Evolutionary conservation across 805 yeast genomes (phyloP), one percentile per base, ranked within the genome.

Genomic region (Millerago galiae): DNA sequence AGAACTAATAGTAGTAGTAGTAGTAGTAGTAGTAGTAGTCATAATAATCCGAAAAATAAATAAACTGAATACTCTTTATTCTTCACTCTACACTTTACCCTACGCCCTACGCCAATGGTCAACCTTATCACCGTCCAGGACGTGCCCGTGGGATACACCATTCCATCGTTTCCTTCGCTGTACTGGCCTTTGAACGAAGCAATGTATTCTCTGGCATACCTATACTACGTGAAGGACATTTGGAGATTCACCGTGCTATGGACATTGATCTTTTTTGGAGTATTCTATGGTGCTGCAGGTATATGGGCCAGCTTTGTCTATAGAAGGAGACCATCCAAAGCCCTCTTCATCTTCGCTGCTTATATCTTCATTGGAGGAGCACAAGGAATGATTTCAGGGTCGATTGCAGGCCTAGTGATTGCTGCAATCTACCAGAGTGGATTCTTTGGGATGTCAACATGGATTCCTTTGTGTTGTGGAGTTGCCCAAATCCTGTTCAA

Each of bases 401-500:
- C 90, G 1, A 69, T 87, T 6, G 71, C 84, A 33, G 97, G 96
- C 0, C 67, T 89, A 11, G 58, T 93, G 49, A 56, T 40, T 43
- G 68, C 81, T 29, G 84, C 88, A 2, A 74, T 89, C 8, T 90
- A 90, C 63, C 69, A 73, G 42, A 79, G 95, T 0, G 95, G 95
- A 0, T 71, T 83, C 18, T 78, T 91, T 53, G 75, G 83, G 17
- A 86, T 93, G 95, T 82, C 95, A 11, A 86, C 97, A 0, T 91
- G 99, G 99, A 78, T 91, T 8, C 98, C 99, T 0, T 72, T 91
- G 50, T 74, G 83, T 42, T 86, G 90, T 78, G 95, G 80, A 0
- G 61, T 83, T 2, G 74, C 83, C 5, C 80, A 79, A 51, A 70
- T 85, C 6, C 56, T 88, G 34, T 84, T 75, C 60, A 77, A 83